Base-by-base conservation (phyloP, 2,329 filamentous ascomycete species). In the Exophiala bonariae region DNA sequence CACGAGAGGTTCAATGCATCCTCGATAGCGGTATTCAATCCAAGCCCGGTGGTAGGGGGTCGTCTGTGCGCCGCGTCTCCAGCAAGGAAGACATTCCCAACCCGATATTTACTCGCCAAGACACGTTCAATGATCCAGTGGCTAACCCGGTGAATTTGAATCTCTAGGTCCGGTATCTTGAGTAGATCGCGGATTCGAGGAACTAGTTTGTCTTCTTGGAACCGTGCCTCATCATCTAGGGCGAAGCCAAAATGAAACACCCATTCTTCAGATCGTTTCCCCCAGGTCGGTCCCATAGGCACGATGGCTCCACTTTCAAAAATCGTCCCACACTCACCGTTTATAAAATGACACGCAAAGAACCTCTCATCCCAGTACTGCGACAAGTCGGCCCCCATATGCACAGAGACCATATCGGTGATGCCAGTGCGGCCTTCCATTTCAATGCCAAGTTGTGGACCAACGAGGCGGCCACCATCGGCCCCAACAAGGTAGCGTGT, bases 1-100 rank as follows among this genome's bases (percentile, higher is more conserved):
- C 52, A 55, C 1, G 67, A 63, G 1, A 75, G 59, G 28, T 74
- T 70, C 22, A 68, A 61, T 0, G 63, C 71, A 46, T 75, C 71
- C 6, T 44, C 19, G 7, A 44, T 31, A 2, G 32, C 19, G 1
- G 42, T 44, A 30, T 44, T 43, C 16, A 43, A 28, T 19, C 40
- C 40, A 11, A 43, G 16, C 4, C 40, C 40, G n/a, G 40, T 43
- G 2, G 40, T 43, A 3, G 40, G 40, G 2, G 40, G 40, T 13
- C 30, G 33, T 5, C 11, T 26, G 23, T 26, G 23, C 11, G 23
- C 23, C 11, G 23, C 23, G 11, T 26, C 23, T 6, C 23, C 23
- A 11, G 23, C 23, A 26, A 26, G 6, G 11, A 26, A 26, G 11
- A 26, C 23, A 11, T 11, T 6, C 23, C 23, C 23, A 6, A 6